Evolutionary conservation across 495 filamentous ascomycete genomes (phyloP), one percentile per base, ranked within the genome.

Genomic region (Talaromyces wortmannii): DNA sequence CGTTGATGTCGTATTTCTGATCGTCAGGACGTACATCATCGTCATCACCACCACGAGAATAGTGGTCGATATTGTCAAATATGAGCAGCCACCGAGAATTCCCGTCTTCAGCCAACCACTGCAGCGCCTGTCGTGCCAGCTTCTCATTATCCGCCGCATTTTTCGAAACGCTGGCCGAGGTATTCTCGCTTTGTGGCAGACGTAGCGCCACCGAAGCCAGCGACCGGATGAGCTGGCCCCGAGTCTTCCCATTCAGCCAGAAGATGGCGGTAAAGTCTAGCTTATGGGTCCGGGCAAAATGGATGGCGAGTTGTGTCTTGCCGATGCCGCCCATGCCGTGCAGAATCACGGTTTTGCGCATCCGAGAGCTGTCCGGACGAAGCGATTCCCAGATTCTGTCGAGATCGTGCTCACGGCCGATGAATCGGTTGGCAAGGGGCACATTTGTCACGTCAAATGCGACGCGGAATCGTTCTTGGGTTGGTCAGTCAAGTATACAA

Each of bases 31-130:
- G 16, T 58, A 56, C 54, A 17, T 54, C 17, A 33, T 61, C 45
- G 18, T 65, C n/a, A 0, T 49, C 43, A 0, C 11, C n/a, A 13
- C 31, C 6, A 0, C 58, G 53, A n/a, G 59, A 63, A 55, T 73
- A 65, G 53, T 63, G 61, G 57, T 77, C 70, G 45, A 74, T 61
- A 59, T 75, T 75, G 46, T 76, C 71, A 40, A 75, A 66, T 48
- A 75, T 64, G 17, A 76, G 59, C 10, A 76, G 57, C 71, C 70
- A 77, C 17, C 57, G 45, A 4, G 58, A 55, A 55, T 75, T 75
- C 2, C 57, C 61, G 6, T 56, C 32, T 5, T 33, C 7, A 29
- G 59, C 58, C 18, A 73, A 63, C 69, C 65, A 73, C 18, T 23
- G 4, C 48, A 65, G 31, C 16, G 61, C 40, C 42, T 56, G 8